Evolutionary conservation across 805 yeast species (phyloP).

Genomic region (Ogataea parapolymorpha): DNA sequence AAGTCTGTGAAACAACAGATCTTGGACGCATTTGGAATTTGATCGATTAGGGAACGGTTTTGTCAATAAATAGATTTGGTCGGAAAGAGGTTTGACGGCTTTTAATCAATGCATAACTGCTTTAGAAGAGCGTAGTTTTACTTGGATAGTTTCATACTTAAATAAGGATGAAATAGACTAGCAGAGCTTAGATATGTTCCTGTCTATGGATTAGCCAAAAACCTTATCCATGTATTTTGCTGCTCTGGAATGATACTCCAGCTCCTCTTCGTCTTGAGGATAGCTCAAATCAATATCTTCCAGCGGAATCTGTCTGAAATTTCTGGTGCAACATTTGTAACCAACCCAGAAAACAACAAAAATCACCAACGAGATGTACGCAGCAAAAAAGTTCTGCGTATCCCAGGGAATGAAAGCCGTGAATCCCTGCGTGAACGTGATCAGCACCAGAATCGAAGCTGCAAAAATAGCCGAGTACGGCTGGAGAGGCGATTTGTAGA

Average conservation of each 20-base stretch:
- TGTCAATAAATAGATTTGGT: too few species aligned
- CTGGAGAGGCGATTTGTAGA: constrained; percentile 65
- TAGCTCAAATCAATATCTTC: constrained; percentile 53
- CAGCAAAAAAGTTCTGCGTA: constrained; percentile 60
- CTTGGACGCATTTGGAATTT: background rate
- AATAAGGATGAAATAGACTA: too few species aligned
- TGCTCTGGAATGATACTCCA: constrained; percentile 46
- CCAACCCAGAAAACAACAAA: constrained; percentile 53
- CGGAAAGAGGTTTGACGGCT: too few species aligned
- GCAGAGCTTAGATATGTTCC: too few species aligned
- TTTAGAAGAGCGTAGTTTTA: too few species aligned
- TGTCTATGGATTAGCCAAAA: background rate
- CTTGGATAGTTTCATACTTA: too few species aligned
- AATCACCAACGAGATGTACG: constrained; percentile 66
- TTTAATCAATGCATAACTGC: too few species aligned
- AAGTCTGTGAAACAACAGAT: background rate
- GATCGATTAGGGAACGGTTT: too few species aligned
- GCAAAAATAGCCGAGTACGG: constrained; percentile 69
- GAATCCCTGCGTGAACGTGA: constrained; percentile 73
- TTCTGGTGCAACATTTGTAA: constrained; percentile 41
- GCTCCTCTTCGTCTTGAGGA: constrained; percentile 40
- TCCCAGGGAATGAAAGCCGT: constrained; percentile 54
- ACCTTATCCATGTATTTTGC: background rate
- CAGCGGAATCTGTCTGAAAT: constrained; percentile 42
- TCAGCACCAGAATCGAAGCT: constrained; percentile 46